A percentile compares a stretch with the other conserved stretches of the same genome.
phyloP scores from a whole-genome alignment of 176 grass and related monocot genomes.

The Lolium multiflorum region DNA sequence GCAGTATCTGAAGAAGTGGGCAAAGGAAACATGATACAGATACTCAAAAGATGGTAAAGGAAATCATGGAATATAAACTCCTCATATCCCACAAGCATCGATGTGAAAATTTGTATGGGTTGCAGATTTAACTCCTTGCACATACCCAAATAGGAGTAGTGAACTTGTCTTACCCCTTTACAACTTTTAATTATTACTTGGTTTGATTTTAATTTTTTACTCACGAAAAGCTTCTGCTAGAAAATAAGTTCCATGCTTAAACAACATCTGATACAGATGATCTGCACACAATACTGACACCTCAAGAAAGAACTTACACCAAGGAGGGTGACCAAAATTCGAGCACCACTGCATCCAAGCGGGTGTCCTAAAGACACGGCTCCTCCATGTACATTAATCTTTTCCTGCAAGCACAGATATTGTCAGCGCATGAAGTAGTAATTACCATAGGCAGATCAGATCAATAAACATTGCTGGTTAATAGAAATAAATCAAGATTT shows the following conservation, averaged over 20 bases:
- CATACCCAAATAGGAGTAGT: not conserved
- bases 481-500: not conserved
- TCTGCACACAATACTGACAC: conserved; percentile 4
- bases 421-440: conserved; percentile 31
- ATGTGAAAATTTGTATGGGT: not conserved
- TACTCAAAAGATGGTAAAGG: not conserved
- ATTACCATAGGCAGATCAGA: not conserved
- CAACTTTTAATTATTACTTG: not conserved
- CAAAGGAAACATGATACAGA: not conserved
- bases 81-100: not conserved
- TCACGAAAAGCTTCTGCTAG: conserved; percentile 2
- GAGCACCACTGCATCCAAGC: conserved; percentile 92
- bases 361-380: conserved; percentile 92
- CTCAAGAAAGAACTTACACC: conserved; percentile 59
- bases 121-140: not conserved
- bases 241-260: not conserved
- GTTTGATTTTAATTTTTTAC: not conserved
- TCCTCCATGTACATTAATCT: conserved; percentile 93
- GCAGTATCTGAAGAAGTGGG: not conserved
- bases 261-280: not conserved
- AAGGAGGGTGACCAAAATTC: conserved; percentile 85
- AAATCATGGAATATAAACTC: not conserved
- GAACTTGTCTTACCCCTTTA: not conserved
- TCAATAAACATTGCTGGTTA: not conserved
- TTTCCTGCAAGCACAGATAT: conserved; percentile 47